Evolutionary conservation across 495 filamentous ascomycete species (phyloP).

Genomic region (Tuber borchii): DNA sequence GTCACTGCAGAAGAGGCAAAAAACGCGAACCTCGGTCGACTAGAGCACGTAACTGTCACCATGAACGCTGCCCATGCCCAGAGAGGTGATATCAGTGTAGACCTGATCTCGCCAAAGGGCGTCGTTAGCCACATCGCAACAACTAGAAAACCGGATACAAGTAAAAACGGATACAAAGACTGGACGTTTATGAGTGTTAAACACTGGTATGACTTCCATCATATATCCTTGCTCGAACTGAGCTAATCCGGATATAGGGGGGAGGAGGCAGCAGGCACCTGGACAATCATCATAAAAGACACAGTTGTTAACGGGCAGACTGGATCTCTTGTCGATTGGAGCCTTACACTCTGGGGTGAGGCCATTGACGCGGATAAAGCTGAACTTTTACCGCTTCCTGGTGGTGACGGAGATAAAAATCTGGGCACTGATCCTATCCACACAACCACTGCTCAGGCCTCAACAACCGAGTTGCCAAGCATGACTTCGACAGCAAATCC

Average conservation of each 20-base stretch:
- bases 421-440: conserved; percentile 27
- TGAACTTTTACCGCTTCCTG: conserved; percentile 70
- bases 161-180: conserved; percentile 69
- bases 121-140: conserved; percentile 78
- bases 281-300: conserved; percentile 88
- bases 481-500: conserved; percentile 10
- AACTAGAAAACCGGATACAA: conserved; percentile 58
- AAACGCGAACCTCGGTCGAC: conserved; percentile 69
- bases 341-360: conserved; percentile 90
- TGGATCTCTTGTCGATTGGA: conserved; percentile 85
- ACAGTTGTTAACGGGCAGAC: conserved; percentile 65
- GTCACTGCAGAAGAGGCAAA: conserved; percentile 70
- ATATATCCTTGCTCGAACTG: conserved; percentile 12
- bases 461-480: conserved; percentile 44
- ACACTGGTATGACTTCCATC: conserved; percentile 65
- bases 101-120: conserved; percentile 76
- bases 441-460: conserved; percentile 44
- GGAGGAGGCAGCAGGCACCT: conserved; percentile 76
- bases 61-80: conserved; percentile 88
- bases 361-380: conserved; percentile 65
- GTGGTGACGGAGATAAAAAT: conserved; percentile 48
- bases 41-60: conserved; percentile 94
- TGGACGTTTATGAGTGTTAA: conserved; percentile 99
- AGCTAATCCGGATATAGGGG: conserved; percentile 55
- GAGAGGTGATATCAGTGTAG: conserved; percentile 87